A percentile compares a stretch with the other conserved stretches of the same genome.
Conservation (phyloP, 2,329 filamentous ascomycete genomes). For the Fusarium austroafricanum region DNA sequence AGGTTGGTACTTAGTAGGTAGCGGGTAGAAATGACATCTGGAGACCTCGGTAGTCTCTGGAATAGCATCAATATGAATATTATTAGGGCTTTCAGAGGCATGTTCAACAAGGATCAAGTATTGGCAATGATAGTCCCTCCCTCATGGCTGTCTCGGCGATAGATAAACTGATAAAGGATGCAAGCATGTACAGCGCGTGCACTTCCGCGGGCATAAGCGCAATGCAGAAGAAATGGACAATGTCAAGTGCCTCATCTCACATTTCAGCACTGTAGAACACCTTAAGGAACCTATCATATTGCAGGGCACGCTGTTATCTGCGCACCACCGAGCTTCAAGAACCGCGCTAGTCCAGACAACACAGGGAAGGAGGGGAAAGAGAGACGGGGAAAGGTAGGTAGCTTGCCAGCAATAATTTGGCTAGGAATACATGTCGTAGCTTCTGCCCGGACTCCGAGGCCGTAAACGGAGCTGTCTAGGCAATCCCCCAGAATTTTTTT, state of each 20-base stretch:
- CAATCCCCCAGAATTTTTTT: slow-evolving; percentile 49
- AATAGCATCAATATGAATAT: background rate
- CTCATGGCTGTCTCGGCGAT: background rate
- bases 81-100: background rate
- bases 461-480: slow-evolving; percentile 53
- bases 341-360: background rate
- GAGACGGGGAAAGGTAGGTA: background rate
- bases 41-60: background rate
- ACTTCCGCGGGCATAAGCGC: slow-evolving; percentile 15
- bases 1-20: too few species aligned
- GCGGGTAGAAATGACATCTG: too few species aligned
- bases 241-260: background rate
- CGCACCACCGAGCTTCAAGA: background rate
- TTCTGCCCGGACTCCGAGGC: slow-evolving; percentile 51
- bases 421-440: slow-evolving; percentile 14
- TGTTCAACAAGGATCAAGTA: too few species aligned
- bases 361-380: slow-evolving; percentile 1
- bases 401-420: background rate
- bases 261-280: background rate
- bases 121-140: too few species aligned
- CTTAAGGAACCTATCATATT: too few species aligned
- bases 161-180: slow-evolving; percentile 10
- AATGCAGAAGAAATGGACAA: slow-evolving; percentile 1
- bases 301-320: background rate
- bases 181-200: background rate